A percentile compares a stretch with the other conserved stretches of the same genome.
Conservation (phyloP, 1,139 yeast genomes). For the Barnettozyma hawaiiensis region DNA sequence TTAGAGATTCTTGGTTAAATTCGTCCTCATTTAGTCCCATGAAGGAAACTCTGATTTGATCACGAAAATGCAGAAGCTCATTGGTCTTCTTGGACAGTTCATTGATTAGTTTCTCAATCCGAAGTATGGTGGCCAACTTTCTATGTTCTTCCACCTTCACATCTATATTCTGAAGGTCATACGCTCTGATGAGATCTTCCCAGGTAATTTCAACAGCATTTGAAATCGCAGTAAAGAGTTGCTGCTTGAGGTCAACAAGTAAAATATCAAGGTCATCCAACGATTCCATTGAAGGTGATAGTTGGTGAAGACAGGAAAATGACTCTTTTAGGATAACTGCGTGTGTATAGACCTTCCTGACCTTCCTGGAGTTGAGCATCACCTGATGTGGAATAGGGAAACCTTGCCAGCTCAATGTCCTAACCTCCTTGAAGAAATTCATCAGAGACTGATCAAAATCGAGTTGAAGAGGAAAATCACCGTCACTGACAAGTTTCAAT, state of each 20-base stretch:
- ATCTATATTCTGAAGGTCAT: constrained; percentile 34
- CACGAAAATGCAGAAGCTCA: constrained; percentile 22
- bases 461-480: constrained; percentile 29
- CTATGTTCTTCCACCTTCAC: constrained; percentile 35
- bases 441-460: constrained; percentile 49
- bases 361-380: constrained; percentile 39
- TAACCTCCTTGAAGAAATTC: constrained; percentile 46
- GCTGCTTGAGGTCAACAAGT: constrained; percentile 35
- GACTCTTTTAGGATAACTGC: constrained; percentile 53
- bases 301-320: constrained; percentile 30
- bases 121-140: constrained; percentile 36
- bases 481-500: constrained; percentile 31
- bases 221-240: constrained; percentile 30
- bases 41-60: constrained; percentile 23
- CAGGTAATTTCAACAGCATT: constrained; percentile 42
- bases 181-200: constrained; percentile 49
- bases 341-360: constrained; percentile 49
- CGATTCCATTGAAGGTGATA: constrained; percentile 24
- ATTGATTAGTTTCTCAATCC: constrained; percentile 37
- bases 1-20: constrained; percentile 27
- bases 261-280: constrained; percentile 41
- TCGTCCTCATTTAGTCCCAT: constrained; percentile 29
- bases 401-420: constrained; percentile 46
- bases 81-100: constrained; percentile 34
- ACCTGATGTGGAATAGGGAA: constrained; percentile 55